Base-by-base conservation (phyloP, 768 basidiomycete species). In the Lentinula detonsa region DNA sequence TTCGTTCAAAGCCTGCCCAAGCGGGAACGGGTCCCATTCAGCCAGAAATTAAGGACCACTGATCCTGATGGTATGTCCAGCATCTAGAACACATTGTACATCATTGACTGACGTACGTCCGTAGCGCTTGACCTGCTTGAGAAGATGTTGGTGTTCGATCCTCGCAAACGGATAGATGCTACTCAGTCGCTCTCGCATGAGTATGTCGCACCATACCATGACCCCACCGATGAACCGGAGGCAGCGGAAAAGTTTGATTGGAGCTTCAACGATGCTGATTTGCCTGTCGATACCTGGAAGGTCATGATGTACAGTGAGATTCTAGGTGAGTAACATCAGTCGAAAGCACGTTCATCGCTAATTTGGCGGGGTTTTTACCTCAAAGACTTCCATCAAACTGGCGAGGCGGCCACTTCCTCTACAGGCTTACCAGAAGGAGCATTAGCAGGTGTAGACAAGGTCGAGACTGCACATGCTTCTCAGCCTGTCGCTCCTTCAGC, bases 251-350 rank as follows among this genome's bases (percentile, higher is more conserved):
- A 91, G 70, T 99, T 99, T 69, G 97, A 99, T 74, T 99, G 97
- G 97, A 91, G 88, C 68, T 99, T 99, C 85, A 99, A 99, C 74
- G 97, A 99, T 65, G 97, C 97, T 18, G 97, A 99, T 73, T 80
- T 99, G 49, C 97, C 97, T 0, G 91, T 98, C 10, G 97, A 99
- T 69, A 96, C 93, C 1, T 99, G 97, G 97, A 98, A 98, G 76
- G 96, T 97, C 70, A 99, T 99, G 97, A 99, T 99, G 96, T 98
- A 98, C 79, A 91, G 88, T 68, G 96, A 99, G 75, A 98, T 98
- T 65, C 80, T 98, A 11, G 94, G 95, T 94, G 68, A 64, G 88
- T 74, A 0, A 28, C 28, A 3, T 28, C 28, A 28, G 60, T 23
- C 8, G n/a, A 37, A 10, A 5, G 13, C 13, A 39, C 13, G 37